A percentile compares a stretch with the other conserved stretches of the same genome.
phyloP scores from a whole-genome alignment of 2,329 filamentous ascomycete species.

The Teratosphaeria nubilosa region DNA sequence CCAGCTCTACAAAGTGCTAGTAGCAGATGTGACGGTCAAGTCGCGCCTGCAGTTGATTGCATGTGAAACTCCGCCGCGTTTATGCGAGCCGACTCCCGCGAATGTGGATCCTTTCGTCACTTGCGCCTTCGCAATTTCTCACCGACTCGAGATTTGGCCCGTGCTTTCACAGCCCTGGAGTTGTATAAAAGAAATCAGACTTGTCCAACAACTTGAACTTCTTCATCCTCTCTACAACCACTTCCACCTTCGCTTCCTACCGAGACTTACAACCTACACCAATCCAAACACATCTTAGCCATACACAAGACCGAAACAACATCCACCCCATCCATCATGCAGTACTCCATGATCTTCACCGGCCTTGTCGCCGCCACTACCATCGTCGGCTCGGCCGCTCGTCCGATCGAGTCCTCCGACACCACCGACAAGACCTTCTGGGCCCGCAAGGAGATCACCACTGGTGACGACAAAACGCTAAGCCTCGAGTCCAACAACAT shows the following conservation, averaged over 20 bases:
- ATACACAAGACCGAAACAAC: background rate
- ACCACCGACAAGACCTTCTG: background rate
- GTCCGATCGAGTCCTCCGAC: background rate
- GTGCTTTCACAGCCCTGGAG: background rate
- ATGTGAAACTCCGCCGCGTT: background rate
- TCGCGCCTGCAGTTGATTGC: background rate
- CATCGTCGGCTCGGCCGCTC: background rate
- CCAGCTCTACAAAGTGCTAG: background rate
- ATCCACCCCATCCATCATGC: background rate
- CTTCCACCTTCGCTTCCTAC: background rate
- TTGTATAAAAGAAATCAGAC: background rate
- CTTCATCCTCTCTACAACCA: background rate
- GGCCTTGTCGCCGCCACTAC: background rate
- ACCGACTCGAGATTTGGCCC: background rate
- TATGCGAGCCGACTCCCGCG: background rate
- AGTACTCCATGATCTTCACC: background rate
- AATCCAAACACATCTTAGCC: background rate
- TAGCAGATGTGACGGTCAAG: background rate
- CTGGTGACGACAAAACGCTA: background rate
- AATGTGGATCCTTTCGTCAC: background rate
- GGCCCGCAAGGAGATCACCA: background rate
- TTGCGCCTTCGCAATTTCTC: too few species aligned
- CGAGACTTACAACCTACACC: background rate
- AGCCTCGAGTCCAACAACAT: background rate
- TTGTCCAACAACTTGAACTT: background rate